phyloP scores from a whole-genome alignment of 2,329 filamentous ascomycete genomes.

The Ilyonectria mors-panacis region DNA sequence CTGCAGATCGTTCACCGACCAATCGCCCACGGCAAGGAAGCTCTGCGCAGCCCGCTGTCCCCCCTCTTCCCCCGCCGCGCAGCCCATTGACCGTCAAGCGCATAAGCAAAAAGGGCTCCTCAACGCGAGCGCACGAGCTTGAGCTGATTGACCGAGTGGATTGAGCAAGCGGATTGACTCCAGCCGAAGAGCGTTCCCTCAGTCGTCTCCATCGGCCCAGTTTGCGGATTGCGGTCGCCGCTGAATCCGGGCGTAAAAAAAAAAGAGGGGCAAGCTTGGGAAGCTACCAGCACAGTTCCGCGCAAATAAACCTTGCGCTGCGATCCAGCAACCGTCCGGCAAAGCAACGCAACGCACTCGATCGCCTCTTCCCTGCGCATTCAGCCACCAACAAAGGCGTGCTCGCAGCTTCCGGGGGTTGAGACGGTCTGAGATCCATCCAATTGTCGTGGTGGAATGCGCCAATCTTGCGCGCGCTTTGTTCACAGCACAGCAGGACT shows the following conservation, averaged over 20 bases:
- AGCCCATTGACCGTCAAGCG: slow-evolving; percentile 15
- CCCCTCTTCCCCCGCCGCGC: not conserved
- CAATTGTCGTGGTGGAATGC: slow-evolving; percentile 44
- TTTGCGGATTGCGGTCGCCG: slow-evolving; percentile 19
- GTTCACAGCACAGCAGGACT: slow-evolving; percentile 34
- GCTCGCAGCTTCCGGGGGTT: slow-evolving; percentile 11
- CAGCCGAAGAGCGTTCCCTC: slow-evolving; percentile 2
- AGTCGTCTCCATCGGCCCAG: slow-evolving; percentile 17
- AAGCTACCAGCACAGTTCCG: not conserved
- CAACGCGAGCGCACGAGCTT: slow-evolving; percentile 15
- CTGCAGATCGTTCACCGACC: slow-evolving; percentile 37
- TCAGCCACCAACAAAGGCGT: slow-evolving; percentile 5
- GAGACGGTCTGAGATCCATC: slow-evolving; percentile 20
- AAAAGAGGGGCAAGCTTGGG: slow-evolving; percentile 25
- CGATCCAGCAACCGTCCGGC: not conserved
- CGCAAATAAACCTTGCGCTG: not conserved
- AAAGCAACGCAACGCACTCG: not conserved
- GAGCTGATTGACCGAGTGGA: not conserved
- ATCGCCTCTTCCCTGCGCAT: not conserved
- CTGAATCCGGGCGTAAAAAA: slow-evolving; percentile 15
- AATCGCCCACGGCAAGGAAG: slow-evolving; percentile 30
- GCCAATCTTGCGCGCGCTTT: slow-evolving; percentile 40
- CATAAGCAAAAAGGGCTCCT: not conserved
- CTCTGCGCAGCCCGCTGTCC: slow-evolving; percentile 5
- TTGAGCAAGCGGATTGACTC: not conserved